These are phyloP conservation scores for Yamadazyma diddensiae DNA, from an alignment of 1,139 yeast genomes.

Conservation along the genomic window DNA sequence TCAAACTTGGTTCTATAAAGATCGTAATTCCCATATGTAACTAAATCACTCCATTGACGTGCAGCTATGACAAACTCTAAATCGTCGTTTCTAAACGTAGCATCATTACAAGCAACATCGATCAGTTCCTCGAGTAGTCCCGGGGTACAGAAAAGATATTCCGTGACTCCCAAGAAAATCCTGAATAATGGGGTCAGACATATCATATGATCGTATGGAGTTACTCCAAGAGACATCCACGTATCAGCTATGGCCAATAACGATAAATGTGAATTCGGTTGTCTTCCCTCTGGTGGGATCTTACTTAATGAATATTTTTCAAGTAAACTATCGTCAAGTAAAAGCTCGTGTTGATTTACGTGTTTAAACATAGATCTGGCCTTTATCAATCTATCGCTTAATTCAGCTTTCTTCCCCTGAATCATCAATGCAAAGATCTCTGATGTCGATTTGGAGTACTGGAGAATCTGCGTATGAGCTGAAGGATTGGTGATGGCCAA, in stretches of 20 bases:
- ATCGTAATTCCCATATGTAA: conserved; percentile 71
- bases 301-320: conserved; percentile 79
- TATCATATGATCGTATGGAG: conserved; percentile 94
- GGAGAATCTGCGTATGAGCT: conserved; percentile 88
- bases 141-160: conserved; percentile 83
- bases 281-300: conserved; percentile 66
- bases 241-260: conserved; percentile 89
- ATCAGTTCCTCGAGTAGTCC: conserved; percentile 77
- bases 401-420: conserved; percentile 58
- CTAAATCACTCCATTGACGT: conserved; percentile 80
- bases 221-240: conserved; percentile 81
- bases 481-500: conserved; percentile 93
- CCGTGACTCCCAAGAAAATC: conserved; percentile 91
- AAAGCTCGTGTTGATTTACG: conserved; percentile 52
- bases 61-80: conserved; percentile 82
- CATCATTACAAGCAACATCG: conserved; percentile 62
- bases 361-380: conserved; percentile 82
- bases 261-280: conserved; percentile 87
- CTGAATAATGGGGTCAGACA: conserved; percentile 93
- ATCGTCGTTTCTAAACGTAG: conserved; percentile 81
- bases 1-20: conserved; percentile 73
- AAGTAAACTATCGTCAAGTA: conserved; percentile 76
- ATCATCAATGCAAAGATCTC: conserved; percentile 83
- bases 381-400: conserved; percentile 52
- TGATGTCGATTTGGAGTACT: conserved; percentile 81